phyloP scores from a whole-genome alignment of 371 early-diverging fungal species.

The Chytridium lagenaria region DNA sequence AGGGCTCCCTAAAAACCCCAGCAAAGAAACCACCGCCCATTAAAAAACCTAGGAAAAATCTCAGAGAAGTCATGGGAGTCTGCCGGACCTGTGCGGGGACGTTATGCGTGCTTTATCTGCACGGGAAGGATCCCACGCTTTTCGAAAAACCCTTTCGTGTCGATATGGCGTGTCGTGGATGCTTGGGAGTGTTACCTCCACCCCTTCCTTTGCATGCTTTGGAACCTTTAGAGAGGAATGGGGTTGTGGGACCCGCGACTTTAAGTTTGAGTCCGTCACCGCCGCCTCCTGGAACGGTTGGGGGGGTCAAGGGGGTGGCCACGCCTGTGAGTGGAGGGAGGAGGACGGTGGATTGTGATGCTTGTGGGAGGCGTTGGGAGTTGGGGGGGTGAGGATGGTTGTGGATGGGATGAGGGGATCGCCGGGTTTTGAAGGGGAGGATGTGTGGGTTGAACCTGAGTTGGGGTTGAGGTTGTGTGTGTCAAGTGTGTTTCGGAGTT shows the following conservation, averaged over 20 bases:
- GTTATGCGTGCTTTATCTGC: neutral
- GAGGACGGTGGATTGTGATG: slow-evolving; percentile 2
- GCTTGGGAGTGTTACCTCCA: slow-evolving; percentile 5
- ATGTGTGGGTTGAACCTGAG: slow-evolving; percentile 8
- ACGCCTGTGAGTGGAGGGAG: neutral
- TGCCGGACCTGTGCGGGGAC: neutral
- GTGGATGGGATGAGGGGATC: neutral
- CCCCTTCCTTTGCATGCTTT: neutral
- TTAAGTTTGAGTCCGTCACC: neutral
- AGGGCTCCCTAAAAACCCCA: neutral
- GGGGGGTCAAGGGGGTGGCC: neutral
- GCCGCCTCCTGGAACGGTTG: neutral
- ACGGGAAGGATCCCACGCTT: neutral
- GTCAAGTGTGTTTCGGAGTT: neutral
- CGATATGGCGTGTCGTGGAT: neutral
- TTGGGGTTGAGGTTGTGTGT: slow-evolving; percentile 20
- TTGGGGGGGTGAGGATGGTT: slow-evolving; percentile 11
- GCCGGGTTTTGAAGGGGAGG: neutral
- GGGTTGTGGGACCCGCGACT: neutral
- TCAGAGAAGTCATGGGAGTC: neutral
- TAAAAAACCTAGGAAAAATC: slow-evolving; percentile 6
- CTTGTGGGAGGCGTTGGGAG: slow-evolving; percentile 14
- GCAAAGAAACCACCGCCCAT: neutral
- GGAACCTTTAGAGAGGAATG: neutral
- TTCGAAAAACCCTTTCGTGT: slow-evolving; percentile 11